A percentile compares a stretch with the other conserved stretches of the same genome.
phyloP scores from a whole-genome alignment of 805 yeast genomes.

The Yueomyces sinensis region DNA sequence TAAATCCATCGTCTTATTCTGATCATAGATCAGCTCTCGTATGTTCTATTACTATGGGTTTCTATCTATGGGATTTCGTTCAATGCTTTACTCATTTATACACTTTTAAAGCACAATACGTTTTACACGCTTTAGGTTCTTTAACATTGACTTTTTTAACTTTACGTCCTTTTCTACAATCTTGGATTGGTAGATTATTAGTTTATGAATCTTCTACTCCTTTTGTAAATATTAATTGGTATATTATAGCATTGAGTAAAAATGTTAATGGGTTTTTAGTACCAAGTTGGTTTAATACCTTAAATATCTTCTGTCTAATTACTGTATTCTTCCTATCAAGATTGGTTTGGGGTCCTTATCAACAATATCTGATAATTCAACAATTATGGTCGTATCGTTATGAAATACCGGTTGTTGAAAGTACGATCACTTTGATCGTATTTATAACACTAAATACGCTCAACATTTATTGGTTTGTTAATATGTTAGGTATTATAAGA shows the following conservation, averaged over 20 bases:
- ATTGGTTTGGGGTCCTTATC: conserved; percentile 77
- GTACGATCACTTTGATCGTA: conserved; percentile 35
- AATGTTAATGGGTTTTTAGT: conserved; percentile 18
- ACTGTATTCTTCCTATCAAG: conserved; percentile 63
- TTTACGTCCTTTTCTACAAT: conserved; percentile 60
- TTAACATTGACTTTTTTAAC: conserved; percentile 53
- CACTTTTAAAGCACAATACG: conserved; percentile 66
- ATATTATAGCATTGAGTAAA: background rate
- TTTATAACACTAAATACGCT: conserved; percentile 53
- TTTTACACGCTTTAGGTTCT: conserved; percentile 75
- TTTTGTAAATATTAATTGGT: conserved; percentile 89
- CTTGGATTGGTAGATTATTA: conserved; percentile 71
- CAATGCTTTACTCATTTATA: conserved; percentile 51
- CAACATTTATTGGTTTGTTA: conserved; percentile 77
- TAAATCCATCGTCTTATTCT: conserved; percentile 52
- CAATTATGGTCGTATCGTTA: conserved; percentile 35
- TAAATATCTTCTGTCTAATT: conserved; percentile 66
- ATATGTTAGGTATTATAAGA: conserved; percentile 68
- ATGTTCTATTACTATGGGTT: conserved; percentile 60
- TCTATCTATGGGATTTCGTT: conserved; percentile 76
- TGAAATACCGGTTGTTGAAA: conserved; percentile 32
- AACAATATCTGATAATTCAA: conserved; percentile 38
- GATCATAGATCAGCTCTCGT: conserved; percentile 65
- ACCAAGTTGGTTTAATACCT: conserved; percentile 35
- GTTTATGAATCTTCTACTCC: conserved; percentile 84